Conservation (phyloP, 2,329 filamentous ascomycete species). For the Botrytis tulipae region DNA sequence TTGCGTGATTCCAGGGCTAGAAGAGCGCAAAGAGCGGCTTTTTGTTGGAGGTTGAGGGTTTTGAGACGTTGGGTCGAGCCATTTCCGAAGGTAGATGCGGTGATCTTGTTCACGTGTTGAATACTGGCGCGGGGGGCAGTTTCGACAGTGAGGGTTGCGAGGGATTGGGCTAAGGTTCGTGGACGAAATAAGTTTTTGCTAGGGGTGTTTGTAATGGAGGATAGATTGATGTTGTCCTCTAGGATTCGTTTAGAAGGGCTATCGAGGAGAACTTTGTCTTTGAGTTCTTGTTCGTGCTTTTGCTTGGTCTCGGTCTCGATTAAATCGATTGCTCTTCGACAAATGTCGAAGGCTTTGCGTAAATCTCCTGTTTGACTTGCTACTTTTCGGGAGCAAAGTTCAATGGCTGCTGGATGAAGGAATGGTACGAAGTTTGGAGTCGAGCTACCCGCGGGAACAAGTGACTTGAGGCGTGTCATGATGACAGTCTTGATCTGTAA, state of each 20-base stretch:
- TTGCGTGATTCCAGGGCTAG: constrained; percentile 80
- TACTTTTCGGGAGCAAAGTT: constrained; percentile 92
- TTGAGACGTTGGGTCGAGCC: constrained; percentile 81
- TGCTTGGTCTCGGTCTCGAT: constrained; percentile 80
- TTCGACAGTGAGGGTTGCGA: constrained; percentile 63
- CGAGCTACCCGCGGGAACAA: constrained; percentile 59
- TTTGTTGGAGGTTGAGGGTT: constrained; percentile 91
- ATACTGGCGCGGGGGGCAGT: constrained; percentile 88
- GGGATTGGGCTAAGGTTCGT: constrained; percentile 48
- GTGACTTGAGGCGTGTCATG: constrained; percentile 73
- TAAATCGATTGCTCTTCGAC: constrained; percentile 82
- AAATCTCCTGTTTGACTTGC: constrained; percentile 91
- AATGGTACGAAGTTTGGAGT: constrained; percentile 70
- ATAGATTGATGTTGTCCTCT: constrained; percentile 76
- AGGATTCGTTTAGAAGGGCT: constrained; percentile 75
- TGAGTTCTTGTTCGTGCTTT: constrained; percentile 64
- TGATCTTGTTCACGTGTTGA: constrained; percentile 87
- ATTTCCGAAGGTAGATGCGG: constrained; percentile 84
- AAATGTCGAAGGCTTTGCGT: constrained; percentile 93
- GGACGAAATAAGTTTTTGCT: constrained; percentile 37
- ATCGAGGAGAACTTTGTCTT: constrained; percentile 54
- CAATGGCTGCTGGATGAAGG: constrained; percentile 88
- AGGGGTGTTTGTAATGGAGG: constrained; percentile 47
- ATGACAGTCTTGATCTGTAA: constrained; percentile 85
- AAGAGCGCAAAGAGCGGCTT: constrained; percentile 86